phyloP scores from a whole-genome alignment of 2,329 filamentous ascomycete species.

The Monosporascus sp. region DNA sequence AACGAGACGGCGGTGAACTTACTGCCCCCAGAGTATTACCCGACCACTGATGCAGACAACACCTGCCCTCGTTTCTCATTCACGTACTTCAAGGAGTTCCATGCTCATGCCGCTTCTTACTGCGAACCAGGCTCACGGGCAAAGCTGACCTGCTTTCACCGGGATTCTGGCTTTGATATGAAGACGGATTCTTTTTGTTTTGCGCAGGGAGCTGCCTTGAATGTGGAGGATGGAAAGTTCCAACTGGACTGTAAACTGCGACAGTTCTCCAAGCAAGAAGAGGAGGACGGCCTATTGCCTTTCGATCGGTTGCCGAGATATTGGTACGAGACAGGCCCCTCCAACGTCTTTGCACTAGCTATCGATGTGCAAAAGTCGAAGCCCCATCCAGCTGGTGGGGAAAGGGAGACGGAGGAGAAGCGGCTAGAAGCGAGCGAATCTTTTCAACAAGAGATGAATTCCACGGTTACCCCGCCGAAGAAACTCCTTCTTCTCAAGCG shows the following conservation, averaged over 20 bases:
- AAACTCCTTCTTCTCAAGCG: conserved; percentile 27
- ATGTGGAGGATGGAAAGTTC: conserved; percentile 1
- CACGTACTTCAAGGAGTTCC: conserved; percentile 5
- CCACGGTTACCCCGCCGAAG: neutral
- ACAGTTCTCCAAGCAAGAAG: conserved; percentile 4
- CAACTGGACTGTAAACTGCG: conserved; percentile 4
- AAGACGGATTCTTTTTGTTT: conserved; percentile 8
- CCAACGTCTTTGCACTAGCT: conserved; percentile 1
- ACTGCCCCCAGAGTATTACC: conserved; percentile 1
- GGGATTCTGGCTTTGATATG: conserved; percentile 1
- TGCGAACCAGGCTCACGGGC: neutral
- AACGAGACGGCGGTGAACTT: neutral
- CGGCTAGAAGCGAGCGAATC: neutral
- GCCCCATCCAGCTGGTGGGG: neutral
- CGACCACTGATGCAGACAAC: neutral
- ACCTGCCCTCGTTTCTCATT: conserved; percentile 4
- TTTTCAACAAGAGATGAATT: neutral
- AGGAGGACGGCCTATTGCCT: conserved; percentile 1
- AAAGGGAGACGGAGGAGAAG: neutral
- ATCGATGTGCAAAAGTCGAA: neutral
- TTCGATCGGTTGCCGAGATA: conserved; percentile 3
- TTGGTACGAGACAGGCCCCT: conserved; percentile 8
- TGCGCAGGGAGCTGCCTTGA: conserved; percentile 3
- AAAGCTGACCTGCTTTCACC: conserved; percentile 6
- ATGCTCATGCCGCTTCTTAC: conserved; percentile 2